Percentiles rank a stretch among this genome's conserved stretches.
Conservation (phyloP, 331 rosid genomes). For the Malus hybrid region DNA sequence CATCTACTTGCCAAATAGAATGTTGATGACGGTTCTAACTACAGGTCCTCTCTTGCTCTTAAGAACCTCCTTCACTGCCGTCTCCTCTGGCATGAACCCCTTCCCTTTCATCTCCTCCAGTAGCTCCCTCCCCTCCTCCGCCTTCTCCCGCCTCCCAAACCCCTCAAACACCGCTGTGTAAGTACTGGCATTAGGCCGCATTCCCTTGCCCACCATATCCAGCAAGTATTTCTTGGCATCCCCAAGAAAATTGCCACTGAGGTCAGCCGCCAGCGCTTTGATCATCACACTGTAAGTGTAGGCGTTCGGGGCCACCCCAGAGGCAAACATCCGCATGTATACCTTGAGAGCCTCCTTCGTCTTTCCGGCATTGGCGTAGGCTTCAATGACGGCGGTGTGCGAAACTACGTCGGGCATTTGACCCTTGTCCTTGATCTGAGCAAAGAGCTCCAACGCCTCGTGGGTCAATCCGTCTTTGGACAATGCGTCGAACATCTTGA, state of each 20-base stretch:
- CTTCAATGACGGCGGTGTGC: slow-evolving; percentile 61
- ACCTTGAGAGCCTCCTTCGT: slow-evolving; percentile 62
- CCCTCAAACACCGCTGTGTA: slow-evolving; percentile 56
- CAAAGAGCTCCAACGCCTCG: slow-evolving; percentile 59
- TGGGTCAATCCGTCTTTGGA: slow-evolving; percentile 72
- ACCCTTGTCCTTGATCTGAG: slow-evolving; percentile 66
- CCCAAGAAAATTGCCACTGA: slow-evolving; percentile 11
- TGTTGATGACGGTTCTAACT: slow-evolving; percentile 31
- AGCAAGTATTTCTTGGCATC: slow-evolving; percentile 45
- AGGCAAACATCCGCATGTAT: slow-evolving; percentile 62
- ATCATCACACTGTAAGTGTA: slow-evolving; percentile 59
- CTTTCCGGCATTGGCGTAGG: slow-evolving; percentile 54
- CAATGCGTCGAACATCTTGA: slow-evolving; percentile 83
- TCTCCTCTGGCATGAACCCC: slow-evolving; percentile 63
- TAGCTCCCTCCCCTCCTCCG: slow-evolving; percentile 46
- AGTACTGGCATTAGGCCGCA: slow-evolving; percentile 53
- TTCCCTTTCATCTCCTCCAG: slow-evolving; percentile 37
- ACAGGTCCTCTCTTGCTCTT: slow-evolving; percentile 35
- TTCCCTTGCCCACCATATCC: slow-evolving; percentile 69
- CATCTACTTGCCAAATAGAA: slow-evolving; percentile 51
- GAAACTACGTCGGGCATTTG: slow-evolving; percentile 76
- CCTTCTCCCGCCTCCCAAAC: slow-evolving; percentile 30
- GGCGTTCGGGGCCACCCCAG: slow-evolving; percentile 61
- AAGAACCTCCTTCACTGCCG: slow-evolving; percentile 45
- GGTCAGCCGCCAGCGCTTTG: slow-evolving; percentile 35